Percentiles rank a stretch among this genome's conserved stretches.
These are phyloP conservation scores for Erigeron canadensis DNA, from an alignment of 129 eudicot genomes.

Conservation along the genomic window DNA sequence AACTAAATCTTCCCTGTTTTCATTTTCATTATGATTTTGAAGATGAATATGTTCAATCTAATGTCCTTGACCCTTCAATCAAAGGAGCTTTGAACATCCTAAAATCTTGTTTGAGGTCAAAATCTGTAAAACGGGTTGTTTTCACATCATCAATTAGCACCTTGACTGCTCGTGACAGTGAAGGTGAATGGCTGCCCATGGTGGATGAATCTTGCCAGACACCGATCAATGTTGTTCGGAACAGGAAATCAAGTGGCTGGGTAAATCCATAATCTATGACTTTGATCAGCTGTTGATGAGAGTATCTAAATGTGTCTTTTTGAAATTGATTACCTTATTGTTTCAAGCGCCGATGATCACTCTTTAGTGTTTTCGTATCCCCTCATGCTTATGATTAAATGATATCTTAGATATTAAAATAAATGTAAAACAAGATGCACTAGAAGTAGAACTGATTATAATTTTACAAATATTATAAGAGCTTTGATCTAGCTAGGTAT, in stretches of 20 bases:
- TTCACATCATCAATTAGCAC: slow-evolving; percentile 94
- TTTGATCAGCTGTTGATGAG: too few relatives aligned
- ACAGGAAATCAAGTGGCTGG: slow-evolving; percentile 76
- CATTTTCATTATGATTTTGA: slow-evolving; percentile 26
- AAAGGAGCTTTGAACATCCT: slow-evolving; percentile 78
- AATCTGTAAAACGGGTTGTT: slow-evolving; percentile 58
- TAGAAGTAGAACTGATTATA: too few relatives aligned
- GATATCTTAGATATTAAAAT: background rate
- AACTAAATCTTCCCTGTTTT: background rate
- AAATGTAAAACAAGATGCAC: background rate
- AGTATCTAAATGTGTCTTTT: too few relatives aligned
- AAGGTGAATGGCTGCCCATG: slow-evolving; percentile 51
- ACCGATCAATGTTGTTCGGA: slow-evolving; percentile 49
- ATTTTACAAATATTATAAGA: too few relatives aligned
- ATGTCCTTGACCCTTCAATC: slow-evolving; percentile 62
- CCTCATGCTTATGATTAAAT: too few relatives aligned
- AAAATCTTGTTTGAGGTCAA: slow-evolving; percentile 59
- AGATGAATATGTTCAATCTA: slow-evolving; percentile 48
- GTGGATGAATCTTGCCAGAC: slow-evolving; percentile 79
- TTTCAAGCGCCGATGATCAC: too few relatives aligned
- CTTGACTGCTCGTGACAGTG: slow-evolving; percentile 52
- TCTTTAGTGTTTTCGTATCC: too few relatives aligned
- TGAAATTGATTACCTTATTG: too few relatives aligned
- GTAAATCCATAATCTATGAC: slow-evolving; percentile 35
- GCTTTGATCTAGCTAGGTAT: too few relatives aligned